phyloP scores from a whole-genome alignment of 441 rosid genomes.

The Gossypium lobatum region DNA sequence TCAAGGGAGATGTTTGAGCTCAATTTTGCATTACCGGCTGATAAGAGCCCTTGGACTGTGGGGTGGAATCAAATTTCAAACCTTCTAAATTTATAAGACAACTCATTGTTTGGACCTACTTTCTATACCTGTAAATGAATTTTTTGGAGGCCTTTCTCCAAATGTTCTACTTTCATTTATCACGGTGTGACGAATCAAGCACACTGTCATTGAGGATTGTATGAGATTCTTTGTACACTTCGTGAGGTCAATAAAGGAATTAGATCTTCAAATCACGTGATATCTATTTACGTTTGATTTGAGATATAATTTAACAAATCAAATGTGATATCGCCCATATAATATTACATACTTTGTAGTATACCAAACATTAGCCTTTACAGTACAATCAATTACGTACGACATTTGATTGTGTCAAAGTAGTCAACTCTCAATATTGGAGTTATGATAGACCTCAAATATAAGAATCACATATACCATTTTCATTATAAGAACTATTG shows the following conservation, averaged over 20 bases:
- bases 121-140: constrained; percentile 29
- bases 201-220: constrained; percentile 20
- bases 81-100: constrained; percentile 61
- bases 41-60: constrained; percentile 79
- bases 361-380: no score
- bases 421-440: no score
- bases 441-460: no score
- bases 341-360: no score
- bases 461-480: no score
- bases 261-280: neutral
- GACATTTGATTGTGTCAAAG: no score
- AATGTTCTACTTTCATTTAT: constrained; percentile 9
- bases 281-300: no score
- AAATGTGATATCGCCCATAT: no score
- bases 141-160: constrained; percentile 32
- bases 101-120: constrained; percentile 15
- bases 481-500: no score
- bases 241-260: constrained; percentile 15
- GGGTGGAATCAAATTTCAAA: constrained; percentile 94
- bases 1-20: constrained; percentile 99
- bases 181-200: constrained; percentile 18
- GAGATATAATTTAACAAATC: no score
- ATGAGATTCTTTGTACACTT: constrained; percentile 16
- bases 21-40: constrained; percentile 78
- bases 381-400: no score